Evolutionary conservation across 768 basidiomycete genomes (phyloP).

Genomic region (Thelephora ganbajun): DNA sequence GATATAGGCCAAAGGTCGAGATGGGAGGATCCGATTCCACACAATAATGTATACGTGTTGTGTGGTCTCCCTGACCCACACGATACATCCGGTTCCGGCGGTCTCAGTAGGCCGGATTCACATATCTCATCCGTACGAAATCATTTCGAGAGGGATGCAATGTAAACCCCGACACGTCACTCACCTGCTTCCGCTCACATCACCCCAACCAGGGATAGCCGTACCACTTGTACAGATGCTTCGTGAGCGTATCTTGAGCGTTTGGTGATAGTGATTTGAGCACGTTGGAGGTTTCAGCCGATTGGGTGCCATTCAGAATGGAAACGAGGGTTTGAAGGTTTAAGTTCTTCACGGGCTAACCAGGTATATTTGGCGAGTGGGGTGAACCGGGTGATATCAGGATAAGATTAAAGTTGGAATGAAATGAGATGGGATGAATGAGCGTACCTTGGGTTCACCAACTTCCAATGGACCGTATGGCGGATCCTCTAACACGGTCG

Average conservation of each 20-base stretch:
- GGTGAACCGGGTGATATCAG: slow-evolving; percentile 27
- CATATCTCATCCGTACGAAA: not conserved
- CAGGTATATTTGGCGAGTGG: not conserved
- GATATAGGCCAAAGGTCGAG: too few relatives aligned
- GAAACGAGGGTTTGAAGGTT: slow-evolving; percentile 72
- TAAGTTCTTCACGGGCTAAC: slow-evolving; percentile 35
- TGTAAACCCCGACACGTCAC: slow-evolving; percentile 6
- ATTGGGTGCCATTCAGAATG: slow-evolving; percentile 88
- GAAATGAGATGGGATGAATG: not conserved
- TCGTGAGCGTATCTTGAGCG: slow-evolving; percentile 87
- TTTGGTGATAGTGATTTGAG: slow-evolving; percentile 62
- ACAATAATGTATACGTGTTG: too few relatives aligned
- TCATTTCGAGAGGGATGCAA: not conserved
- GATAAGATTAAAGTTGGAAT: slow-evolving; percentile 43
- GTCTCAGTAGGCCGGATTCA: slow-evolving; percentile 72
- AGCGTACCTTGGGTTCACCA: slow-evolving; percentile 77
- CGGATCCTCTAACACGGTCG: slow-evolving; percentile 54
- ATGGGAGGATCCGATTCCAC: too few relatives aligned
- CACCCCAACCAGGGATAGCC: slow-evolving; percentile 47
- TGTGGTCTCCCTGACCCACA: slow-evolving; percentile 36
- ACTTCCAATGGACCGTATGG: slow-evolving; percentile 84
- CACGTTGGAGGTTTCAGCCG: slow-evolving; percentile 68
- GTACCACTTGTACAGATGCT: slow-evolving; percentile 97
- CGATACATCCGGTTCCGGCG: slow-evolving; percentile 91
- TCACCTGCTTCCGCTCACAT: slow-evolving; percentile 63